Conservation (phyloP, 768 basidiomycete species). For the Inosperma sp. region DNA sequence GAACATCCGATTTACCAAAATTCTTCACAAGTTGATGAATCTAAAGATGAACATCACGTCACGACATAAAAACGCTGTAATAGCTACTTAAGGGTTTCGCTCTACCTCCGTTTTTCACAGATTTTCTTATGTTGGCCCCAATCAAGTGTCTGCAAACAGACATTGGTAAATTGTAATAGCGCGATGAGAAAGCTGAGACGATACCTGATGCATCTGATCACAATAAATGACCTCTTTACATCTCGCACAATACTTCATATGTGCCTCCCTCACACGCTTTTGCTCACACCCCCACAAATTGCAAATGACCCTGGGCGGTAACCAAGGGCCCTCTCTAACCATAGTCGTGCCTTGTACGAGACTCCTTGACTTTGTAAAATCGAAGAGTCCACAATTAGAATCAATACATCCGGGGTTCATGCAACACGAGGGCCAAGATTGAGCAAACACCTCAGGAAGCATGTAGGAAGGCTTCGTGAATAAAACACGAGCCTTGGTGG, state of each 20-base stretch:
- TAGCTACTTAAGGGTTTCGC: too few relatives aligned
- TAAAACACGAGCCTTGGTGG: constrained; percentile 12
- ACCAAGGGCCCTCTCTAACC: constrained; percentile 11
- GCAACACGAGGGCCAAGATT: constrained; percentile 16
- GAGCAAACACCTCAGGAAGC: constrained; percentile 13
- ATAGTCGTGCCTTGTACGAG: constrained; percentile 11
- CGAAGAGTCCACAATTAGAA: constrained; percentile 15
- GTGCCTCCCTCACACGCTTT: constrained; percentile 3
- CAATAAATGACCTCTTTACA: constrained; percentile 22
- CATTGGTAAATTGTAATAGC: background rate
- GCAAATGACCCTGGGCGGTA: constrained; percentile 12
- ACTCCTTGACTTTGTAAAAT: constrained; percentile 13
- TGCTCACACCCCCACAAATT: constrained; percentile 18
- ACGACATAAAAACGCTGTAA: too few relatives aligned
- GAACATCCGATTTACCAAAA: too few relatives aligned
- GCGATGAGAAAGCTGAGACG: background rate
- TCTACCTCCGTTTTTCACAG: constrained; percentile 1
- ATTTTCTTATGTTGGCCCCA: constrained; percentile 2
- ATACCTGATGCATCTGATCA: constrained; percentile 17
- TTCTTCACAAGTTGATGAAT: too few relatives aligned
- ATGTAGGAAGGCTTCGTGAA: constrained; percentile 15
- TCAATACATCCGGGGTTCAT: constrained; percentile 8
- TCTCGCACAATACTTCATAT: constrained; percentile 11
- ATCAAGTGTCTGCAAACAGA: background rate
- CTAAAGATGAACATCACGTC: too few relatives aligned